Evolutionary conservation across 2,329 filamentous ascomycete species (phyloP).

Genomic region (Proliferodiscus dingleyae): DNA sequence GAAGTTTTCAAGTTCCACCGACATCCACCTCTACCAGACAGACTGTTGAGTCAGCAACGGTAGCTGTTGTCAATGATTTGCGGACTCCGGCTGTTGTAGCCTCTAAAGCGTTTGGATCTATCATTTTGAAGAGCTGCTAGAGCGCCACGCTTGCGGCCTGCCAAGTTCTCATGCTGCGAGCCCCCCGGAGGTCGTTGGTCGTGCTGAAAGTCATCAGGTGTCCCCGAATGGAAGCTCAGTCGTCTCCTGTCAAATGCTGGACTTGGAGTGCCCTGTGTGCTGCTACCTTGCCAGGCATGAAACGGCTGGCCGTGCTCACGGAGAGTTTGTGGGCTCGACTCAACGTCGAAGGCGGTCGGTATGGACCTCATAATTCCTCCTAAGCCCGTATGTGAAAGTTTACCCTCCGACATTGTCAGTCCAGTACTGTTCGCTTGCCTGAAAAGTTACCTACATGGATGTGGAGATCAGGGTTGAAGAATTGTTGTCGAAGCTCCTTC

Average conservation of each 20-base stretch:
- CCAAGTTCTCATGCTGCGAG: neutral
- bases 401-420: neutral
- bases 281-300: slow-evolving; percentile 1
- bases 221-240: neutral
- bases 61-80: neutral
- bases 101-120: neutral
- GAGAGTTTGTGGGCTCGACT: neutral
- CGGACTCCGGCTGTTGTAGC: neutral
- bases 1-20: too few species aligned
- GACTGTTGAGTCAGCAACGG: neutral
- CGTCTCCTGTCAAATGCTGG: neutral
- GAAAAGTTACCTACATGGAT: slow-evolving; percentile 8
- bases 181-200: neutral
- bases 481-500: slow-evolving; percentile 8
- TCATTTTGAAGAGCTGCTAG: neutral
- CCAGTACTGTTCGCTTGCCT: neutral
- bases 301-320: neutral
- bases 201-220: neutral
- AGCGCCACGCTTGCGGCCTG: neutral
- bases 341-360: neutral
- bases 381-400: neutral
- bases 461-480: slow-evolving; percentile 10
- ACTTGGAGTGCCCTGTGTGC: slow-evolving; percentile 19
- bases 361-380: neutral
- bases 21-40: too few species aligned